A percentile compares a stretch with the other conserved stretches of the same genome.
Evolutionary conservation across 2,329 filamentous ascomycete species (phyloP).

Genomic region (Stemphylium vesicarium): DNA sequence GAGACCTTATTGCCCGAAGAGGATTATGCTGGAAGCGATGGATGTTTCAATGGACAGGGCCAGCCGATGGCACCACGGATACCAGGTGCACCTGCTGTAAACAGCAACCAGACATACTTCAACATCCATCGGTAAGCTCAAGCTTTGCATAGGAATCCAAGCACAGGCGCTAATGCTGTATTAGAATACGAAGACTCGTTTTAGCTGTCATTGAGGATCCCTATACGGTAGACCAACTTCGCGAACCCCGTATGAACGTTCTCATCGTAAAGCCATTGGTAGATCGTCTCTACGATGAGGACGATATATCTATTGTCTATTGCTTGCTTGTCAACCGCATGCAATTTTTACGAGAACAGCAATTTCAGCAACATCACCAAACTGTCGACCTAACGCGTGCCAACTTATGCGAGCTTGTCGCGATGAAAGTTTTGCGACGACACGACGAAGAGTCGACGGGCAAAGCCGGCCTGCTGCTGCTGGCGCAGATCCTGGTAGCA

Average conservation of each 20-base stretch:
- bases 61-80: conserved; percentile 45
- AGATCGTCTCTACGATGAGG: conserved; percentile 79
- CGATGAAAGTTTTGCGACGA: conserved; percentile 76
- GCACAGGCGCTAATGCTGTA: conserved; percentile 1
- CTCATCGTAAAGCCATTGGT: conserved; percentile 80
- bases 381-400: conserved; percentile 82
- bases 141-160: background rate
- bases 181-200: conserved; percentile 52
- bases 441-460: conserved; percentile 80
- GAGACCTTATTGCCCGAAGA: conserved; percentile 55
- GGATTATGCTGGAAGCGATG: conserved; percentile 54
- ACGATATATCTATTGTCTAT: conserved; percentile 84
- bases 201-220: conserved; percentile 64
- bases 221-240: conserved; percentile 76
- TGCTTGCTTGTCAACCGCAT: conserved; percentile 82
- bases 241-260: conserved; percentile 81
- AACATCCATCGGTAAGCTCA: conserved; percentile 69
- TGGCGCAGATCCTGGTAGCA: conserved; percentile 80
- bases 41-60: conserved; percentile 50
- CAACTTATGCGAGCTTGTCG: conserved; percentile 79
- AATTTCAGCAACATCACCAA: conserved; percentile 76
- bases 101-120: conserved; percentile 74
- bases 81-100: conserved; percentile 59
- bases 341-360: conserved; percentile 80
- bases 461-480: conserved; percentile 70